Evolutionary conservation across 768 basidiomycete genomes (phyloP), one percentile per base, ranked within the genome.

Genomic region (Lentinula raphanica): DNA sequence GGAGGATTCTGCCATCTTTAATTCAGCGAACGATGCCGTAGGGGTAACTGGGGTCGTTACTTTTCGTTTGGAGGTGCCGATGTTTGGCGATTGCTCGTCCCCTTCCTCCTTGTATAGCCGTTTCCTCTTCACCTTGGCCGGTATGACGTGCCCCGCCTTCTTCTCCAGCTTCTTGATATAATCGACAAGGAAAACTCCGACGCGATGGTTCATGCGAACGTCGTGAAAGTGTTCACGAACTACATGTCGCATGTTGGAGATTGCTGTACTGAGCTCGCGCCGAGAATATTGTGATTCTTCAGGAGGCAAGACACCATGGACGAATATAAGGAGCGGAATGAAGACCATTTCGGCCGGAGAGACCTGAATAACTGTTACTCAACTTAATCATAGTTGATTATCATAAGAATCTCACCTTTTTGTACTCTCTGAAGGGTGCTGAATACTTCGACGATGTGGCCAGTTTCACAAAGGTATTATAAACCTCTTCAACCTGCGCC

Each of bases 281-380:
- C 17, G 44, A 56, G 2, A 31, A 13, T 38, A 38, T 8, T 19
- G 40, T 11, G 19, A 44, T 28, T 36, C 54, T 11, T 32, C 27
- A 13, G 35, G 29, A 17, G 56, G 55, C 35, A 40, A 44, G 27
- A 56, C 42, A 7, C 40, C 54, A 21, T 56, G 54, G 27, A 46
- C 38, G n/a, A 44, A 56, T 17, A 56, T 56, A 1, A 56, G 42
- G 25, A 56, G 40, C n/a, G 54, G 40, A 23, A 56, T 56, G 28
- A 44, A 56, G 4, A 56, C 29, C 54, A 56, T 56, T 25, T 56
- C 54, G n/a, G 32, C 23, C 9, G 54, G 54, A 32, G 54, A 42
- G 1, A 56, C 54, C 54, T 56, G 13, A 8, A 27, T 17, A 36
- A 13, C 23, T 23, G 13, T 31, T 25, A 32, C 11, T 42, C n/a